Conservation (phyloP, 2,329 filamentous ascomycete genomes). For the Purpureocillium lavendulum region DNA sequence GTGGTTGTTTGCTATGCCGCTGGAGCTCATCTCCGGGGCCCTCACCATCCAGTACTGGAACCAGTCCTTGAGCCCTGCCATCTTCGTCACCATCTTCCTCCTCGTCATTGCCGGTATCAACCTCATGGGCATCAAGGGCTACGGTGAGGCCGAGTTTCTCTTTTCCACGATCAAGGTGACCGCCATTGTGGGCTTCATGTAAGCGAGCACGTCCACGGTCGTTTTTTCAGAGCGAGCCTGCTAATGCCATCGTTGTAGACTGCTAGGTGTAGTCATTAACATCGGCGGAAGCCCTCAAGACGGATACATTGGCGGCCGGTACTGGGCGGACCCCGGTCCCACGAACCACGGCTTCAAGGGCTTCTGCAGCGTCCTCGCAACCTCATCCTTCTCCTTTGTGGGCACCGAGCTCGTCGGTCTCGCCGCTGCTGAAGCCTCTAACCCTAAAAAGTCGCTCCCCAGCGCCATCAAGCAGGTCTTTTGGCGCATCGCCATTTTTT, state of each 20-base stretch:
- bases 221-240: background rate
- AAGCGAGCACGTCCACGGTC: background rate
- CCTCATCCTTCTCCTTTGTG: conserved; percentile 11
- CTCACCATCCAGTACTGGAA: conserved; percentile 74
- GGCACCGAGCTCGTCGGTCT: conserved; percentile 16
- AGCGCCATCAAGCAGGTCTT: conserved; percentile 15
- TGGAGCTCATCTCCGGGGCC: conserved; percentile 73
- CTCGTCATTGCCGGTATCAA: conserved; percentile 20
- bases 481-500: conserved; percentile 14
- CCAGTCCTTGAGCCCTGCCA: conserved; percentile 48
- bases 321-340: conserved; percentile 13
- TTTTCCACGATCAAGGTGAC: conserved; percentile 15
- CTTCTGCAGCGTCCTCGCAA: conserved; percentile 12
- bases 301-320: conserved; percentile 12
- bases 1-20: conserved; percentile 73
- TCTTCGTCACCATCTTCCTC: conserved; percentile 76
- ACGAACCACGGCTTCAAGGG: conserved; percentile 15
- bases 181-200: conserved; percentile 16
- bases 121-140: conserved; percentile 15
- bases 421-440: conserved; percentile 13
- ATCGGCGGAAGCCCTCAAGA: conserved; percentile 9
- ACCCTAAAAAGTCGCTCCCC: conserved; percentile 14
- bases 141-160: conserved; percentile 17
- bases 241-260: background rate
- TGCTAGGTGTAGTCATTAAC: conserved; percentile 14